Evolutionary conservation across 164 flowering plant genomes (phyloP).

Genomic region (Hamamelis virginiana): DNA sequence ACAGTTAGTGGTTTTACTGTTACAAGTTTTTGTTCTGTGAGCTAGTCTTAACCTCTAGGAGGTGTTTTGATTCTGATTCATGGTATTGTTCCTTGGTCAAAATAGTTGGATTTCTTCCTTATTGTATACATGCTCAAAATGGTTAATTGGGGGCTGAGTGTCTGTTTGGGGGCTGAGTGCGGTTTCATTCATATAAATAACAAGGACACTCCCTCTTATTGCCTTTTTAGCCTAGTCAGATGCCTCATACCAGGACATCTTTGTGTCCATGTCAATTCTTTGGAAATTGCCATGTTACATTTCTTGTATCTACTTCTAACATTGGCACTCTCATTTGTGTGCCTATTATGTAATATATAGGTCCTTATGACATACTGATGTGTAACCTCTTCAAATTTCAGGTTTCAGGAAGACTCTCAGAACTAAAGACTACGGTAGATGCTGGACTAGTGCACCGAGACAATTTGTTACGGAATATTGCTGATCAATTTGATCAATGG

Average conservation of each 20-base stretch:
- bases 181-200: too few relatives aligned
- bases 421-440: conserved; percentile 44
- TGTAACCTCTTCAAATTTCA: conserved; percentile 4
- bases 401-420: conserved; percentile 42
- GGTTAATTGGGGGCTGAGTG: too few relatives aligned
- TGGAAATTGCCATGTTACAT: not conserved
- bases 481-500: conserved; percentile 42
- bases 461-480: conserved; percentile 38
- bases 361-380: not conserved
- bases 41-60: too few relatives aligned
- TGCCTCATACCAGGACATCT: not conserved
- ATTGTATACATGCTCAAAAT: too few relatives aligned
- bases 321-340: not conserved
- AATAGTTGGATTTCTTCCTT: too few relatives aligned
- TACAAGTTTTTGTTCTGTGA: too few relatives aligned
- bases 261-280: not conserved
- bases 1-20: too few relatives aligned
- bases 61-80: too few relatives aligned
- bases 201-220: too few relatives aligned
- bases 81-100: too few relatives aligned
- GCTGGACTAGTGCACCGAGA: conserved; percentile 33
- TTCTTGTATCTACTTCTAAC: not conserved
- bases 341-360: not conserved
- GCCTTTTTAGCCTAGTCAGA: too few relatives aligned
- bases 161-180: too few relatives aligned